These are phyloP conservation scores for Choanephora cucurbitarum DNA, from an alignment of 371 early-diverging fungal species.

Conservation along the genomic window DNA sequence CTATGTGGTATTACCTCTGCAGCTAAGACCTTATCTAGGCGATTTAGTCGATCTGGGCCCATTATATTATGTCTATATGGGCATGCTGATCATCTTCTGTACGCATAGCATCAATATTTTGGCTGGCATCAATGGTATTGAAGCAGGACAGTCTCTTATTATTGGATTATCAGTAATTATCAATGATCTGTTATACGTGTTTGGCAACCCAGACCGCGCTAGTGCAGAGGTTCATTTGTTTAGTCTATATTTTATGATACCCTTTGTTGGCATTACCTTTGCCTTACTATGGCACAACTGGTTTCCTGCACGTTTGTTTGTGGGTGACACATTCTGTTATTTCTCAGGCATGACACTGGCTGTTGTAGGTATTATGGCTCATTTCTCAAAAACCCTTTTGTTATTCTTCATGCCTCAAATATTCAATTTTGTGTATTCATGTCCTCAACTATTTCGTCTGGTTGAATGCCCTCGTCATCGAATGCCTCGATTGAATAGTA, in stretches of 20 bases:
- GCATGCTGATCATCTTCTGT: slow-evolving; percentile 87
- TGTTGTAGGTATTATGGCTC: slow-evolving; percentile 92
- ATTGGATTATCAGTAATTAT: slow-evolving; percentile 83
- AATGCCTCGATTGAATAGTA: slow-evolving; percentile 77
- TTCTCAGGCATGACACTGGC: slow-evolving; percentile 99
- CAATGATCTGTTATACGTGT: slow-evolving; percentile 76
- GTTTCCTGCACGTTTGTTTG: slow-evolving; percentile 93
- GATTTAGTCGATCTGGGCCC: slow-evolving; percentile 81
- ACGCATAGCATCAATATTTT: slow-evolving; percentile 98
- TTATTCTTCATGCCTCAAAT: slow-evolving; percentile 95
- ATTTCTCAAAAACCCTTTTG: slow-evolving; percentile 91
- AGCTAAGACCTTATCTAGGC: slow-evolving; percentile 74
- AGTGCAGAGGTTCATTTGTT: slow-evolving; percentile 77
- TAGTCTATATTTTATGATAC: slow-evolving; percentile 87
- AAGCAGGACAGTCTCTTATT: slow-evolving; percentile 91
- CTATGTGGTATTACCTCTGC: slow-evolving; percentile 83
- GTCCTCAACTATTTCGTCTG: slow-evolving; percentile 93
- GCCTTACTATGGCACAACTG: slow-evolving; percentile 87
- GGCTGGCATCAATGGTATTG: slow-evolving; percentile 98
- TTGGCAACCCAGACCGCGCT: slow-evolving; percentile 45
- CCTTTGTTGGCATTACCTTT: slow-evolving; percentile 84
- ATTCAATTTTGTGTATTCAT: slow-evolving; percentile 94
- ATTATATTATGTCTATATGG: slow-evolving; percentile 94
- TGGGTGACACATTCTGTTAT: slow-evolving; percentile 98
- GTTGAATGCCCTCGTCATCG: slow-evolving; percentile 98